Evolutionary conservation across 176 grass and related monocot species (phyloP), one percentile per base, ranked within the genome.

Genomic region (Musa beccarii): DNA sequence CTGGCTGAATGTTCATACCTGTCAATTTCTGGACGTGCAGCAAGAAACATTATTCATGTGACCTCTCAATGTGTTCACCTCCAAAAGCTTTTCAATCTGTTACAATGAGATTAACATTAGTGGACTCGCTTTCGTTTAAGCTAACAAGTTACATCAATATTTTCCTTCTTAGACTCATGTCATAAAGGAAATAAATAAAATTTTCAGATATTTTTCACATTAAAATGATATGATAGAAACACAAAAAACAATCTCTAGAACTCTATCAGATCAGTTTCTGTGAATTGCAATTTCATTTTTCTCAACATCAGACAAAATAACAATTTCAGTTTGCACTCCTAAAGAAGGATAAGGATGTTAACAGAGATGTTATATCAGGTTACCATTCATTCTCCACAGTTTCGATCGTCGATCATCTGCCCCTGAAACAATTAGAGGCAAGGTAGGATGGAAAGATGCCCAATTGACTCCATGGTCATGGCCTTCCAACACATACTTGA

Each of bases 61-160:
- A 8, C 94, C 94, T 61, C 94, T 84, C 66, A 98, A 66, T 55
- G 94, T 98, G 84, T 93, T 90, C 62, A 98, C 90, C 53, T 98
- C 94, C 90, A 90, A 98, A 98, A 22, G 90, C 94, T 80, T 98
- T 98, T 0, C 86, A 85, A 71, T 98, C 94, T 93, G 90, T 85
- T 59, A 16, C 82, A 75, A 70, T 83, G 75, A 9, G 63, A 66
- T 22, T 15, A 5, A 80, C 59, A 28, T 80, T 73, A 80, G 63
- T 69, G 10, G 29, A 5, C 34, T 43, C 34, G 34, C 4, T 43
- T 43, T 43, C 4, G 3, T 43, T 43, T 43, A 43, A 43, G 34
- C 34, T 43, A 43, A 43, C 34, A 43, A 43, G 34, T 43, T 6
- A 56, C 69, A 20, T 61, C 10, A 21, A 49, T 51, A 26, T 24